phyloP scores from a whole-genome alignment of 352 stramenopile species.

The Phytophthora hibernalis region DNA sequence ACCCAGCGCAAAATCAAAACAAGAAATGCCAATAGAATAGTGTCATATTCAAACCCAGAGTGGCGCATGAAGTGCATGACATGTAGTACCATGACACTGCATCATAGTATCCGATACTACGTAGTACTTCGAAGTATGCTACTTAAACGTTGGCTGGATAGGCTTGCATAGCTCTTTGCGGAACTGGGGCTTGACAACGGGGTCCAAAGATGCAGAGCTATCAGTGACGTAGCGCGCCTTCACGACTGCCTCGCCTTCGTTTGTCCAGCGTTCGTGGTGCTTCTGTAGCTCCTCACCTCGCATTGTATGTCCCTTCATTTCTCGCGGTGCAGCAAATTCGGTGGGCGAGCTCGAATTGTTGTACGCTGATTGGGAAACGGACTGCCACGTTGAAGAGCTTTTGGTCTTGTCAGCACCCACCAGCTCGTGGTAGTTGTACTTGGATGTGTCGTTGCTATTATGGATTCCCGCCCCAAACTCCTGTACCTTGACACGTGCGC shows the following conservation, averaged over 20 bases:
- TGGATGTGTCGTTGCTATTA: conserved; percentile 50
- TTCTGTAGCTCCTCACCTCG: conserved; percentile 57
- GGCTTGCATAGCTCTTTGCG: conserved; percentile 69
- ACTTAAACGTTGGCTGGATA: conserved; percentile 61
- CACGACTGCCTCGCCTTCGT: conserved; percentile 59
- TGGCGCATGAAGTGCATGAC: too few relatives aligned
- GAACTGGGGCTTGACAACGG: conserved; percentile 56
- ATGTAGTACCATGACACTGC: neutral
- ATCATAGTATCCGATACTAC: too few relatives aligned
- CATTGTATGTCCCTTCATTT: conserved; percentile 60
- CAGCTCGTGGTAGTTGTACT: conserved; percentile 76
- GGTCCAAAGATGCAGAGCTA: conserved; percentile 50
- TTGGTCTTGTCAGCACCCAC: conserved; percentile 71
- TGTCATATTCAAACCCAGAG: too few relatives aligned
- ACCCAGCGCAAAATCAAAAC: conserved; percentile 1
- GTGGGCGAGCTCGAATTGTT: conserved; percentile 62
- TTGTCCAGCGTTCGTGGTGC: conserved; percentile 69
- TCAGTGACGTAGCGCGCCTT: conserved; percentile 71
- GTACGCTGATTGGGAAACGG: conserved; percentile 62
- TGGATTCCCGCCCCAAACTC: conserved; percentile 64
- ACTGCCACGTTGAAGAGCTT: conserved; percentile 57
- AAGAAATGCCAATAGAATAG: conserved; percentile 28
- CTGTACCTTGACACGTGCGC: conserved; percentile 36
- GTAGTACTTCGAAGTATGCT: too few relatives aligned
- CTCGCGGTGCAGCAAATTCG: conserved; percentile 70